These are phyloP conservation scores for Bipolaris gigantea DNA, from an alignment of 2,329 filamentous ascomycete species.

Conservation along the genomic window DNA sequence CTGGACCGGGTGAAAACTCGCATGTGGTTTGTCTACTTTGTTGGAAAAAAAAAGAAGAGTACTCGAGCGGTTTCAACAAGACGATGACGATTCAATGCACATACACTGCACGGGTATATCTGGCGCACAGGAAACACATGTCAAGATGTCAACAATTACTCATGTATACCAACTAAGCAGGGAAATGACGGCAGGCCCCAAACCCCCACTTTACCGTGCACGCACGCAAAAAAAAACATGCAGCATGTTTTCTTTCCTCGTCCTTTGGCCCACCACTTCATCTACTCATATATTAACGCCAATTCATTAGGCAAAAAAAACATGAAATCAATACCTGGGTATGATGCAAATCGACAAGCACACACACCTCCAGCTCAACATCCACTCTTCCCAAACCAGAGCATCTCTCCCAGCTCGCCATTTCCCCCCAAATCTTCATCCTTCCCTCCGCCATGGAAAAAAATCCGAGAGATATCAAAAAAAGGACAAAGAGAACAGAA, in stretches of 20 bases:
- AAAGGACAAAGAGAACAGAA: neutral
- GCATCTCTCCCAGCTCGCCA: neutral
- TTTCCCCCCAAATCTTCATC: neutral
- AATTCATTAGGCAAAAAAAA: neutral
- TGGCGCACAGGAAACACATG: neutral
- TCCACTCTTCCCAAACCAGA: neutral
- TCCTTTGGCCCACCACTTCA: no score
- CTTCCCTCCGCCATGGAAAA: neutral
- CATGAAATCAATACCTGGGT: neutral
- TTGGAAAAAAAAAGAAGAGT: no score
- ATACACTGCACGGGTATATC: neutral
- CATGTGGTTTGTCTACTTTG: no score
- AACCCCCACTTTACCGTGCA: neutral
- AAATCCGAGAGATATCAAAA: neutral
- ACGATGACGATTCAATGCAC: no score
- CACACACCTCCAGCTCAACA: neutral
- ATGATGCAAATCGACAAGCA: constrained; percentile 5
- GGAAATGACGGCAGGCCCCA: no score
- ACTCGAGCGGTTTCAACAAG: no score
- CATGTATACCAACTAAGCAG: neutral
- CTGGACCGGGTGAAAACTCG: no score
- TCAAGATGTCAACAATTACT: neutral
- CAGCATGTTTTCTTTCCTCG: neutral
- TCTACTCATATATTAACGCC: neutral
- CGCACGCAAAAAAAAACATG: neutral